A percentile compares a stretch with the other conserved stretches of the same genome.
Conservation (phyloP, 2,329 filamentous ascomycete species). For the Curvularia spicifera region DNA sequence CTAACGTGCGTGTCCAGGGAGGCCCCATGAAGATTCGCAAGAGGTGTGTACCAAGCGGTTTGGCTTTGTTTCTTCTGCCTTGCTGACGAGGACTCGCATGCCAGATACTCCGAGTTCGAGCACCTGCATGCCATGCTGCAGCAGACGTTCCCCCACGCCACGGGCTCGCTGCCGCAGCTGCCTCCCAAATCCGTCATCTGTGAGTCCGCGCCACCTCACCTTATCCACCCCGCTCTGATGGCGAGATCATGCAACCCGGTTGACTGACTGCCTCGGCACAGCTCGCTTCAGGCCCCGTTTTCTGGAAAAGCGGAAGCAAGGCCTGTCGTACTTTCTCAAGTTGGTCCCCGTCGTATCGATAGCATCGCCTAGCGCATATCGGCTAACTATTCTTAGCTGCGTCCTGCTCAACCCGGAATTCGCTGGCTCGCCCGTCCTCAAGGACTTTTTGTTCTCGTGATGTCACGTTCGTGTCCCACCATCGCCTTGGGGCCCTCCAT, state of each 20-base stretch:
- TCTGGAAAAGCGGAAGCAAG: constrained; percentile 80
- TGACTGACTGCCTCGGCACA: constrained; percentile 35
- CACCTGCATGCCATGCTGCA: constrained; percentile 76
- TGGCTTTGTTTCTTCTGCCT: not conserved
- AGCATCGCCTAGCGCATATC: constrained; percentile 32
- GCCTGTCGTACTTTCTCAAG: constrained; percentile 93
- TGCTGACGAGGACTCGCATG: constrained; percentile 24
- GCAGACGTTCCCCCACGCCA: constrained; percentile 81
- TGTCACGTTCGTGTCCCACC: constrained; percentile 5
- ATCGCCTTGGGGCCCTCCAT: not conserved
- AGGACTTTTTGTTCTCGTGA: constrained; percentile 80
- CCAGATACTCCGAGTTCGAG: constrained; percentile 93
- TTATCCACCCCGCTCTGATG: constrained; percentile 24
- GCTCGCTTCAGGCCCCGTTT: constrained; percentile 79
- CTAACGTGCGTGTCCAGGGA: constrained; percentile 49
- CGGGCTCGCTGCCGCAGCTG: constrained; percentile 83
- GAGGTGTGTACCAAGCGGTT: constrained; percentile 51
- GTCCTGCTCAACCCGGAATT: constrained; percentile 93
- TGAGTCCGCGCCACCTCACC: constrained; percentile 52
- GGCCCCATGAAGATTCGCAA: constrained; percentile 65
- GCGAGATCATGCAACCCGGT: constrained; percentile 12
- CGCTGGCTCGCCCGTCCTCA: constrained; percentile 85
- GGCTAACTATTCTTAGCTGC: constrained; percentile 65
- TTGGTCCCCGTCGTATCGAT: constrained; percentile 55
- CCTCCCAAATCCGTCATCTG: constrained; percentile 92